phyloP scores from a whole-genome alignment of 1,284 basidiomycete species.

The Ustilago nuda region DNA sequence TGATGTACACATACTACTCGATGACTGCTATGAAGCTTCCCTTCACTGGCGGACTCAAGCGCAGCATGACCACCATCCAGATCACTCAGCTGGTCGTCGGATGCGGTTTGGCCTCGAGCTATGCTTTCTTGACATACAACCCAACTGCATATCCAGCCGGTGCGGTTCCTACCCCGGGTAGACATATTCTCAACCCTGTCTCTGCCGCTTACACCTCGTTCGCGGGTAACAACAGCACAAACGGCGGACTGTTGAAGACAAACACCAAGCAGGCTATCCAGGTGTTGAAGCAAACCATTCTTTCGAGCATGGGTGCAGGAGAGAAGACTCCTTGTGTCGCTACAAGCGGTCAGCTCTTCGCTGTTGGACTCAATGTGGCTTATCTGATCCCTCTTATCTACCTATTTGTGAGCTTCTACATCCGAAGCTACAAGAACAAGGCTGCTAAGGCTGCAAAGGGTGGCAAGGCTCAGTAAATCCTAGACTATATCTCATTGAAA shows the following conservation, averaged over 20 bases:
- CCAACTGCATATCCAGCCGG: slow-evolving; percentile 45
- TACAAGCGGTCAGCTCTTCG: slow-evolving; percentile 46
- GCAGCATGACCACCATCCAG: slow-evolving; percentile 61
- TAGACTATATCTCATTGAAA: background rate
- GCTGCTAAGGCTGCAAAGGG: slow-evolving; percentile 26
- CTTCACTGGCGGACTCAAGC: slow-evolving; percentile 66
- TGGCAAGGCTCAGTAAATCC: slow-evolving; percentile 33
- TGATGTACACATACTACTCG: slow-evolving; percentile 67
- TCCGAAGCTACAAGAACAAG: slow-evolving; percentile 52
- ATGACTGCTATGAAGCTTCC: slow-evolving; percentile 64
- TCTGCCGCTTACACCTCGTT: slow-evolving; percentile 23
- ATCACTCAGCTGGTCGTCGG: slow-evolving; percentile 63
- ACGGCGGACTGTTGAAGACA: slow-evolving; percentile 1
- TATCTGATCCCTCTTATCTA: slow-evolving; percentile 59
- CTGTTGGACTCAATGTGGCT: slow-evolving; percentile 44
- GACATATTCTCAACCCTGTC: slow-evolving; percentile 36
- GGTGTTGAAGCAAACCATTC: slow-evolving; percentile 29
- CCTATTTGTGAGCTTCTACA: slow-evolving; percentile 61
- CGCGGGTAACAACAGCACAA: slow-evolving; percentile 14
- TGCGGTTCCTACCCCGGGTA: slow-evolving; percentile 39
- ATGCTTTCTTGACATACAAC: slow-evolving; percentile 45
- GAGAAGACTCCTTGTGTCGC: slow-evolving; percentile 35
- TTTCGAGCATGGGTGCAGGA: slow-evolving; percentile 14
- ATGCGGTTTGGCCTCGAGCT: slow-evolving; percentile 38
- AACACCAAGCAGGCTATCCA: slow-evolving; percentile 30